Percentiles rank a stretch among this genome's conserved stretches.
These are phyloP conservation scores for Quillaja saponaria DNA, from an alignment of 306 rosid genomes.

Conservation along the genomic window DNA sequence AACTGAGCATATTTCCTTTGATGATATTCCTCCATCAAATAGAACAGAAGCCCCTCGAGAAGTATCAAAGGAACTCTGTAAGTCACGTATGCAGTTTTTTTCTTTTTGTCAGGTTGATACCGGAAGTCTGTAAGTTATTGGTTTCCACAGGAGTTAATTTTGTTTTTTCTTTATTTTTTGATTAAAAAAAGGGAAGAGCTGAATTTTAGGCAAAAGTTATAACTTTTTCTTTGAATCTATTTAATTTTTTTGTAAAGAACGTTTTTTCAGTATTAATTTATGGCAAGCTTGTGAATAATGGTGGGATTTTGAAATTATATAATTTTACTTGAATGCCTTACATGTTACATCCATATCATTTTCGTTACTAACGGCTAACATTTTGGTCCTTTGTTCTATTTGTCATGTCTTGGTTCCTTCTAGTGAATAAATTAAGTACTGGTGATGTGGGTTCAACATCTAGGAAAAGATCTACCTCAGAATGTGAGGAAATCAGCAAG, in stretches of 20 bases:
- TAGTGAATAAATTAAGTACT: constrained; percentile 36
- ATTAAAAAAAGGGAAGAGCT: neutral
- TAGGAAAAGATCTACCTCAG: constrained; percentile 29
- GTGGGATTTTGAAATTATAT: constrained; percentile 7
- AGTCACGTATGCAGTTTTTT: constrained; percentile 35
- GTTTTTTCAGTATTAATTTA: too few species aligned
- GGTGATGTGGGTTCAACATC: constrained; percentile 38
- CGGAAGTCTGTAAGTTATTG: too few species aligned
- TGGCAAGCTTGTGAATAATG: neutral
- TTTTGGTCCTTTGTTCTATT: constrained; percentile 23
- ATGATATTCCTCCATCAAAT: constrained; percentile 27
- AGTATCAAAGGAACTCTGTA: constrained; percentile 56
- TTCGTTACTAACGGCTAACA: constrained; percentile 17
- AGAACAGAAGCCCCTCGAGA: constrained; percentile 32
- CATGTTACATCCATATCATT: neutral
- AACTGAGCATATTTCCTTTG: constrained; percentile 18
- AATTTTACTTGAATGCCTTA: neutral
- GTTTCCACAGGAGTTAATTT: neutral
- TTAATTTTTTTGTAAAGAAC: too few species aligned
- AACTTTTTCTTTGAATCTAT: too few species aligned
- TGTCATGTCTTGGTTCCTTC: neutral
- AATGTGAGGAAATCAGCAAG: constrained; percentile 42
- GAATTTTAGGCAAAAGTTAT: too few species aligned
- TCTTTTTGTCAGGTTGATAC: neutral
- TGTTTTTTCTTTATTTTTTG: neutral